phyloP scores from a whole-genome alignment of 2,329 filamentous ascomycete genomes.

The Paraconiothyrium brasiliense region DNA sequence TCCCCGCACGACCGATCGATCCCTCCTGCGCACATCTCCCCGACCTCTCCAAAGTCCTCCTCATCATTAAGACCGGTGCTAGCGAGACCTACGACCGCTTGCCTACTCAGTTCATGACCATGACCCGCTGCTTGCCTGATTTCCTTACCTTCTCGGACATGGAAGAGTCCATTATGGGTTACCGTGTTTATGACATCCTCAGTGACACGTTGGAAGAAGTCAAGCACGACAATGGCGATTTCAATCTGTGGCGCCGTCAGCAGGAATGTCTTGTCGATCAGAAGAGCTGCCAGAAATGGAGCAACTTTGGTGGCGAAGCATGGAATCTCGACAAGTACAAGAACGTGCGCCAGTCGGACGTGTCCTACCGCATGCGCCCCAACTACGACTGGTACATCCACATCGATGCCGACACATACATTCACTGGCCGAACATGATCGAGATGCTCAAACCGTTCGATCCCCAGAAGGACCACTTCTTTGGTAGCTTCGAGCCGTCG shows the following conservation, averaged over 20 bases:
- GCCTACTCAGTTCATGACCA: constrained; percentile 17
- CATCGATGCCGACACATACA: constrained; percentile 18
- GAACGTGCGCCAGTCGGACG: constrained; percentile 11
- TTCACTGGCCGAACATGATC: constrained; percentile 19
- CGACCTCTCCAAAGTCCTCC: constrained; percentile 13
- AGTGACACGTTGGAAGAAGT: constrained; percentile 1
- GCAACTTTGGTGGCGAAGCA: constrained; percentile 8
- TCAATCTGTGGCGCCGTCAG: constrained; percentile 17
- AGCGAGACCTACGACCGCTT: constrained; percentile 16
- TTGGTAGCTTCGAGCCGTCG: constrained; percentile 16
- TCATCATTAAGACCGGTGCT: constrained; percentile 19
- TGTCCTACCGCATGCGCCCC: constrained; percentile 13
- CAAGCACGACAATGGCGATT: constrained; percentile 14
- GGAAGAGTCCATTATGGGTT: constrained; percentile 14
- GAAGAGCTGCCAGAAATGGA: constrained; percentile 19
- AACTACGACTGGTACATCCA: constrained; percentile 19
- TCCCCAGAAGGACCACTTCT: constrained; percentile 10
- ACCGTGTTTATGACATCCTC: constrained; percentile 15
- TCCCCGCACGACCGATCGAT: constrained; percentile 12
- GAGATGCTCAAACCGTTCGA: constrained; percentile 13
- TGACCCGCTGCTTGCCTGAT: constrained; percentile 15
- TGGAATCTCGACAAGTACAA: constrained; percentile 21
- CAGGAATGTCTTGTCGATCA: constrained; percentile 14
- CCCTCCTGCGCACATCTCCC: constrained; percentile 11
- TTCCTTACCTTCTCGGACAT: constrained; percentile 18